These are phyloP conservation scores for Fusarium torulosum DNA, from an alignment of 2,329 filamentous ascomycete species.

Conservation along the genomic window DNA sequence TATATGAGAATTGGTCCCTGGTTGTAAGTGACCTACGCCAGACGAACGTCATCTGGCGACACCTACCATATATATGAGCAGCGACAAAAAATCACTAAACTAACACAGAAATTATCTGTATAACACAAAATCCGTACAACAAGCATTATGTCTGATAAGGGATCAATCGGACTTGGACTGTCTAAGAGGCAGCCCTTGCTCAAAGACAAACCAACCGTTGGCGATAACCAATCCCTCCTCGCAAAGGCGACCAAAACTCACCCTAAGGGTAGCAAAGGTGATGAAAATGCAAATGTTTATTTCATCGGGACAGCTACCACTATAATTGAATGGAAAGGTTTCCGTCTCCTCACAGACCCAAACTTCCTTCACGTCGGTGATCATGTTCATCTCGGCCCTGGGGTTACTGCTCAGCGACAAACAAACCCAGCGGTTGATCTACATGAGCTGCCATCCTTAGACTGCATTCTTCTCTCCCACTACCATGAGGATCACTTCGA, in stretches of 20 bases:
- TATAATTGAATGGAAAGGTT: conserved; percentile 65
- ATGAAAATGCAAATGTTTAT: conserved; percentile 56
- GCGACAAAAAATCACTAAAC: not conserved
- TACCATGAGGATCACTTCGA: conserved; percentile 69
- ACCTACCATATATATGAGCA: not conserved
- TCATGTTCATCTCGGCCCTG: conserved; percentile 75
- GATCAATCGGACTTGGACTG: conserved; percentile 13
- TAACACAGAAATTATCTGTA: not conserved
- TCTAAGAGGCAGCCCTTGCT: conserved; percentile 32
- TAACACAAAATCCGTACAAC: not conserved
- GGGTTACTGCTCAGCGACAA: conserved; percentile 65
- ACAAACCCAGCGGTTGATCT: conserved; percentile 73
- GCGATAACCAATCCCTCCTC: conserved; percentile 19
- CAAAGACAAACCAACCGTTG: conserved; percentile 13
- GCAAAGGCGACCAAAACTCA: conserved; percentile 33
- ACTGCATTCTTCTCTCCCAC: conserved; percentile 71
- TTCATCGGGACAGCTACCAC: conserved; percentile 70
- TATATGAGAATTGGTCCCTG: not conserved
- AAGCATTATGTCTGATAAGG: conserved; percentile 28
- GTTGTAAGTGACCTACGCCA: conserved; percentile 10
- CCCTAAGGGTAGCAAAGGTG: conserved; percentile 22
- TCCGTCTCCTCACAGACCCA: conserved; percentile 69
- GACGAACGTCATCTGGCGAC: conserved; percentile 6
- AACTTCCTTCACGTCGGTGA: conserved; percentile 76
- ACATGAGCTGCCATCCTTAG: conserved; percentile 69